Base-by-base conservation (phyloP, 306 rosid genomes). In the Castanea mollissima region DNA sequence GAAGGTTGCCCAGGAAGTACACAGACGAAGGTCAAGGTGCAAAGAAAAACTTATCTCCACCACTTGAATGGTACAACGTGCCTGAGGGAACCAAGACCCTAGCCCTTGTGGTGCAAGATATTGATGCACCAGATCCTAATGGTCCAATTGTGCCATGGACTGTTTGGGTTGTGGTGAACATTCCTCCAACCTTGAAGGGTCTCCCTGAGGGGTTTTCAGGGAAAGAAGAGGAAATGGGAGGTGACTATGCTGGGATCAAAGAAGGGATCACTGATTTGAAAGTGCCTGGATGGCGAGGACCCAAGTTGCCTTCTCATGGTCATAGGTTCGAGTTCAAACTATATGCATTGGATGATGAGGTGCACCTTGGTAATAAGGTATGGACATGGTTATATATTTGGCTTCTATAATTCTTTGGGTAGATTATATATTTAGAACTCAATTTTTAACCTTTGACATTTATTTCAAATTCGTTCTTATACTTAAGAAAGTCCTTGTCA, bases 1-100 rank as follows among this genome's bases (percentile, higher is more conserved):
- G 92, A 1, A 87, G 81, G 77, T 11, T 94, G 11, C 97, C 93
- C 0, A 76, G 97, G 73, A 79, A 92, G 63, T 80, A 85, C 88
- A 91, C 96, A 0, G 83, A 68, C 4, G 97, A 89, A 79, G 97
- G 97, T 0, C 98, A 92, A 34, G 98, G 98, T 0, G 93, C 97
- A 0, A 76, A 79, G 81, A 92, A 80, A 83, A 87, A 94, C 82
- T 80, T 84, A 67, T 94, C 98, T 3, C 98, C 98, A 3, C 97
- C 97, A 0, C 34, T 92, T 25, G 98, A 94, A 74, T 94, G 97
- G 97, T 94, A 94, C 88, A 90, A 91, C 86, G 57, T 88, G 18
- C 98, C 97, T 0, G 4, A 82, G 4, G 95, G 90, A 27, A 92
- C 98, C 12, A 87, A 94, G 74, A 54, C 80, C 20, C 65, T 94